Evolutionary conservation across 1,284 basidiomycete species (phyloP).

Genomic region (Meripilus lineatus): DNA sequence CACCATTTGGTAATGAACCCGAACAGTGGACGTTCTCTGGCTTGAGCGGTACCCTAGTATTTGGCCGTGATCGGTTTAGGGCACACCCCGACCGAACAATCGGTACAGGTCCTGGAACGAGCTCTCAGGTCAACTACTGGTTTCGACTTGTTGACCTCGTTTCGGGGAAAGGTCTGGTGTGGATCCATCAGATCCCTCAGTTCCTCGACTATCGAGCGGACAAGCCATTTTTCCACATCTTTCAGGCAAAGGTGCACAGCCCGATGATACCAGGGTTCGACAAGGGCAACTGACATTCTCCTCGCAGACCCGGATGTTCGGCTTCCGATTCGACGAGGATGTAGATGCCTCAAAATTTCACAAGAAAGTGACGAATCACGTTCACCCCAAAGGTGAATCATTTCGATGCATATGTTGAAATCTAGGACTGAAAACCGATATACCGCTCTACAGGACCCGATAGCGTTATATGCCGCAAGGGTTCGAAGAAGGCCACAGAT

Average conservation of each 20-base stretch:
- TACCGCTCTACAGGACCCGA: neutral
- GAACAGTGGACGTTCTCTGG: constrained; percentile 70
- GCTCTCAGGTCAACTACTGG: constrained; percentile 39
- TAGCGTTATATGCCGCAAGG: too few relatives aligned
- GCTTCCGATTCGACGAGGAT: constrained; percentile 67
- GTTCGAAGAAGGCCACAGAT: too few relatives aligned
- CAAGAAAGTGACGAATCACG: constrained; percentile 43
- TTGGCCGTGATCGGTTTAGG: constrained; percentile 57
- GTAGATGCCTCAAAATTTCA: constrained; percentile 54
- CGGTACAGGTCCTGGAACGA: constrained; percentile 14
- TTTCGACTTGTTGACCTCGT: constrained; percentile 74
- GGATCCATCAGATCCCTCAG: constrained; percentile 84
- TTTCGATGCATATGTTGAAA: constrained; percentile 10
- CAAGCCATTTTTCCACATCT: constrained; percentile 90
- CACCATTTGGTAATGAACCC: constrained; percentile 39
- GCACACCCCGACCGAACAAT: constrained; percentile 19
- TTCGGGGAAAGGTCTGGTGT: constrained; percentile 68
- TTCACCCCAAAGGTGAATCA: too few relatives aligned
- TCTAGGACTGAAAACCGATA: neutral
- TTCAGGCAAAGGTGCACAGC: constrained; percentile 71
- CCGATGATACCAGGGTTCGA: constrained; percentile 1
- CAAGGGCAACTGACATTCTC: neutral
- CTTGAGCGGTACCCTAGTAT: constrained; percentile 66
- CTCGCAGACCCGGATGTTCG: constrained; percentile 71
- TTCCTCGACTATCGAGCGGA: constrained; percentile 82